Evolutionary conservation across 179 eudicot genomes (phyloP).

Genomic region (Silene vulgaris): DNA sequence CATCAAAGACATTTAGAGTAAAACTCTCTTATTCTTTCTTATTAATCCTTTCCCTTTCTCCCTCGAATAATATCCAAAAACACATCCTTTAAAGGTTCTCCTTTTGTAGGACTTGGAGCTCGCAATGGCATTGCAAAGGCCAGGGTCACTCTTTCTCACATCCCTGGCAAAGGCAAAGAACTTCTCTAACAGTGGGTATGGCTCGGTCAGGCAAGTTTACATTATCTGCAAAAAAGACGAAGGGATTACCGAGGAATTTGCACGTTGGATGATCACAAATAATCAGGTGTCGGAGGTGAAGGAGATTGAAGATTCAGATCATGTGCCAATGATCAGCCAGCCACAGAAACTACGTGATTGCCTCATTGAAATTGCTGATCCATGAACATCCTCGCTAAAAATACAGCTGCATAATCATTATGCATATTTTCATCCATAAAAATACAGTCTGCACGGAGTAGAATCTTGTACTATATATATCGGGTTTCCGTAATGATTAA

Average conservation of each 20-base stretch:
- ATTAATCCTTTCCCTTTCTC: background rate
- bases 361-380: conserved; percentile 27
- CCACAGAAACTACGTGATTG: conserved; percentile 29
- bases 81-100: background rate
- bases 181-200: conserved; percentile 34
- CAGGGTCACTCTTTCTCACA: conserved; percentile 23
- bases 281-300: conserved; percentile 31
- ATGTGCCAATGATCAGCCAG: conserved; percentile 43
- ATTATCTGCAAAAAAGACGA: conserved; percentile 35
- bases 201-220: conserved; percentile 32
- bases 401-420: too few species aligned
- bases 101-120: conserved; percentile 34
- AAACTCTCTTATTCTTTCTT: background rate
- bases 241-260: conserved; percentile 24
- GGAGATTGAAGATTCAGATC: conserved; percentile 41
- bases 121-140: conserved; percentile 30
- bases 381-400: conserved; percentile 8
- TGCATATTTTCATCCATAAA: too few species aligned
- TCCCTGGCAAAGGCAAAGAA: conserved; percentile 28
- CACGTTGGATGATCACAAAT: conserved; percentile 34
- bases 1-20: background rate
- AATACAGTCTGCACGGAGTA: too few species aligned
- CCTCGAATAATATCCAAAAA: background rate
- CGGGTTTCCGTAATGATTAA: too few species aligned
- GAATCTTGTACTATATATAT: too few species aligned